Base-by-base conservation (phyloP, 2,329 filamentous ascomycete genomes). In the Nemania abortiva region DNA sequence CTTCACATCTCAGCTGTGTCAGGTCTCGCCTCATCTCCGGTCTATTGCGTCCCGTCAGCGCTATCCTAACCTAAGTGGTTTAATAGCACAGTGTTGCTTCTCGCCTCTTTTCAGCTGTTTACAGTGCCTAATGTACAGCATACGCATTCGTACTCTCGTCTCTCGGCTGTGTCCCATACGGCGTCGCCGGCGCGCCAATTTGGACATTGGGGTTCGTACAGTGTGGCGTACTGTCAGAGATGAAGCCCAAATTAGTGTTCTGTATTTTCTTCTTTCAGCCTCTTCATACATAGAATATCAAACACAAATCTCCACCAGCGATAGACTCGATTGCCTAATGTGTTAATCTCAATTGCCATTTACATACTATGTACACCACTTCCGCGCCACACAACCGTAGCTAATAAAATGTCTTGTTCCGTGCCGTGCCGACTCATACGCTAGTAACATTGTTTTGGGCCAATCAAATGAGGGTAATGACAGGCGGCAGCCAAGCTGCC, bases 381-480 rank as follows among this genome's bases (percentile, higher is more conserved):
- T 5, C 10, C 3, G 11, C 15, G 13, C 42, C 13, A 4, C 15
- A 45, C 42, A n/a, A 15, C 31, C 9, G 31, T 34, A 34, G n/a
- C n/a, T n/a, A 34, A 34, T 34, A 34, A 34, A 34, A n/a, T n/a
- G 31, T 9, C 31, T 9, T 34, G 4, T 34, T 34, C 31, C 9
- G 9, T 6, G 2, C 18, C n/a, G 42, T 42, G 37, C 37, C 6
- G 37, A 42, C 13, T 42, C 37, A 34, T 34, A 42, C 37, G 29
- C 29, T 29, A 27, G n/a, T 24, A 10, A 31, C 22, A 49, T 50
- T n/a, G 5, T 52, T 27, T 34, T 61, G 10, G 39, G 22, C 66
- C 66, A 69, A 69, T 69, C 45, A 66, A 11, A n/a, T 52, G 27
- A 54, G 45, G 66, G 29, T 2, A 42, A 56, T 52, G 50, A 52